A percentile compares a stretch with the other conserved stretches of the same genome.
Evolutionary conservation across 352 stramenopile genomes (phyloP).

Genomic region (Globisporangium megalacanthum): DNA sequence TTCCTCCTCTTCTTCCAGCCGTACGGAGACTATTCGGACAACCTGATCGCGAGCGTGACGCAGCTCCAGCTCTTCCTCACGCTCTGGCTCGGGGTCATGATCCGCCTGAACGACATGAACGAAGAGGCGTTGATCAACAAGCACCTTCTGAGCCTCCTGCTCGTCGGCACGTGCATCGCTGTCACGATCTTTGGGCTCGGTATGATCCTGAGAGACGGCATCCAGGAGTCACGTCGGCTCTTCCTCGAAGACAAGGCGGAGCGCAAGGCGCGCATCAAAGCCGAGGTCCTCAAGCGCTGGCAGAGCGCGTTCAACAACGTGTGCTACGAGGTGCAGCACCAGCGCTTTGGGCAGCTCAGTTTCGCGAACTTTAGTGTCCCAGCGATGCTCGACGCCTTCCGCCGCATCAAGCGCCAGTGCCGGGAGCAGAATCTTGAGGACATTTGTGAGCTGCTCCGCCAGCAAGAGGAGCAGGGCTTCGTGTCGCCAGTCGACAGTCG

Average conservation of each 20-base stretch:
- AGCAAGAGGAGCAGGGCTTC: slow-evolving; percentile 16
- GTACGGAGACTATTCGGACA: slow-evolving; percentile 66
- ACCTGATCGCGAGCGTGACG: slow-evolving; percentile 64
- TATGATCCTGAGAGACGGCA: slow-evolving; percentile 55
- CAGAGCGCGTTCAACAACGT: slow-evolving; percentile 48
- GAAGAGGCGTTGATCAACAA: slow-evolving; percentile 61
- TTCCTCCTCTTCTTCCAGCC: slow-evolving; percentile 75
- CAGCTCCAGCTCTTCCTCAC: slow-evolving; percentile 78
- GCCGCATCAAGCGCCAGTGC: slow-evolving; percentile 23
- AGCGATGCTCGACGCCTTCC: slow-evolving; percentile 48
- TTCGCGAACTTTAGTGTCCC: slow-evolving; percentile 43
- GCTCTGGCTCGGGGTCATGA: slow-evolving; percentile 77
- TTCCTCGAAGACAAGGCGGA: slow-evolving; percentile 34
- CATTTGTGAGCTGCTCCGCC: slow-evolving; percentile 13
- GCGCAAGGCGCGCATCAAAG: slow-evolving; percentile 32
- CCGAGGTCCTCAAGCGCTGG: slow-evolving; percentile 38
- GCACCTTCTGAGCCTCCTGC: slow-evolving; percentile 47
- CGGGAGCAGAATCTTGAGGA: slow-evolving; percentile 10
- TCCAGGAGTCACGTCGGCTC: slow-evolving; percentile 36
- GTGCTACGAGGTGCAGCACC: slow-evolving; percentile 43
- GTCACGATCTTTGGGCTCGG: slow-evolving; percentile 57
- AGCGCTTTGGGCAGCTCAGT: slow-evolving; percentile 30
- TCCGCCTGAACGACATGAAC: slow-evolving; percentile 58
- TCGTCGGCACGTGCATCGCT: slow-evolving; percentile 53
- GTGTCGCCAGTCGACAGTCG: slow-evolving; percentile 8